Evolutionary conservation across 75 land plant species (phyloP).

Genomic region (Larix kaempferi): DNA sequence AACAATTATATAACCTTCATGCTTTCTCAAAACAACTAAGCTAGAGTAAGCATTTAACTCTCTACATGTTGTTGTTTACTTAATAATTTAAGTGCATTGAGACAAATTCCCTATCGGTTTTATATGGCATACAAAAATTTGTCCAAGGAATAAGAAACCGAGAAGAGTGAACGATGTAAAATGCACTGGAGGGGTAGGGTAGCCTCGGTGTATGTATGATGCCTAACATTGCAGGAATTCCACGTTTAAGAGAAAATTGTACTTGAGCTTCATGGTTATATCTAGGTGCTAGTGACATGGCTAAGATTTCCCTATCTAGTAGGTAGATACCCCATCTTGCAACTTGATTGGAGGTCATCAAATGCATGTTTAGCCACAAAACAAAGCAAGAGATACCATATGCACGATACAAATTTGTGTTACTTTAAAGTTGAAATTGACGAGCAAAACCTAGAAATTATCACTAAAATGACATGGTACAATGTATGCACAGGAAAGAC

Average conservation of each 20-base stretch:
- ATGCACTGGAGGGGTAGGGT: conserved; percentile 24
- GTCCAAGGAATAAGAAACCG: conserved; percentile 28
- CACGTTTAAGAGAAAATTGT: conserved; percentile 24
- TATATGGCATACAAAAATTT: conserved; percentile 9
- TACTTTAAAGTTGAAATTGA: not conserved
- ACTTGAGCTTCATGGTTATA: conserved; percentile 30
- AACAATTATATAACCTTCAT: not conserved
- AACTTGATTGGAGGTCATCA: conserved; percentile 15
- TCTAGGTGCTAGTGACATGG: conserved; percentile 28
- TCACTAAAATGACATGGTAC: not conserved
- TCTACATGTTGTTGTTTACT: not conserved
- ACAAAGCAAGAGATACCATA: not conserved
- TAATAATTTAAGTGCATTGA: not conserved
- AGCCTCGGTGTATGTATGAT: conserved; percentile 23
- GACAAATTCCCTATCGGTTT: not conserved
- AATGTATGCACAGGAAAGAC: not conserved
- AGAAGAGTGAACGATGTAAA: conserved; percentile 28
- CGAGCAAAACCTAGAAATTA: not conserved
- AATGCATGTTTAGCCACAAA: not conserved
- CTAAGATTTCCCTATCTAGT: conserved; percentile 15
- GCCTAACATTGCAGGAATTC: conserved; percentile 27
- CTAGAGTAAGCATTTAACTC: not conserved
- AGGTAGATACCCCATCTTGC: conserved; percentile 28
- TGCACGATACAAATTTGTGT: not conserved
- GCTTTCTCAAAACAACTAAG: not conserved